Evolutionary conservation across 1,284 basidiomycete genomes (phyloP), one percentile per base, ranked within the genome.

Genomic region (Ustanciosporium gigantosporum): DNA sequence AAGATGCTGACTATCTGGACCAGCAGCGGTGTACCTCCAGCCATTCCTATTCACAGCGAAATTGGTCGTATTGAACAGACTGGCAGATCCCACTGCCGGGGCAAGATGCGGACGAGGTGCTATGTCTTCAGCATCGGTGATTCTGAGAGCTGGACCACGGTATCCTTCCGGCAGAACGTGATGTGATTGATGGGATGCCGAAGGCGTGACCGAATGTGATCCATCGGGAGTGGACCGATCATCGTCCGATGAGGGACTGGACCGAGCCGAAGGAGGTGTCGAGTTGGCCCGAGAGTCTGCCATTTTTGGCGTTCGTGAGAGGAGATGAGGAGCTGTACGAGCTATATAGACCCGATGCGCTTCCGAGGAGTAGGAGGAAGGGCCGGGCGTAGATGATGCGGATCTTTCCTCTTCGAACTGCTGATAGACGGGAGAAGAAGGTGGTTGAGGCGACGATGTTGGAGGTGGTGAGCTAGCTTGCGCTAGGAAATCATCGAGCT

Each of bases 11-110:
- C 64, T 62, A 7, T 61, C 55, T 2, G 75, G 72, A 1, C 74
- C 75, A 11, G 73, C 72, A 25, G 68, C 57, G 1, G 64, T 65
- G 39, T 77, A 77, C 5, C 71, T 52, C 70, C 72, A 77, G 19
- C 66, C 66, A 21, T 71, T 66, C 25, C 74, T 62, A 39, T 77
- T 76, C 40, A 70, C 36, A 4, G 72, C 72, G 16, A 64, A 49
- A 41, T 76, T 68, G 40, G 56, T 24, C 3, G 59, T 66, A 29
- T 41, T 60, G 51, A 43, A 73, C 11, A 70, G 43, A 1, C 43
- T 36, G 6, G 38, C 20, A 3, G 46, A 55, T 13, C 56, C 59
- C 9, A 40, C 27, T 0, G 61, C 51, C 4, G 41, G 52, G 11
- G 42, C 46, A 21, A 72, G 67, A 7, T 39, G 22, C 2, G 74